These are phyloP conservation scores for Fonsecaea erecta DNA, from an alignment of 2,329 filamentous ascomycete genomes.

Conservation along the genomic window DNA sequence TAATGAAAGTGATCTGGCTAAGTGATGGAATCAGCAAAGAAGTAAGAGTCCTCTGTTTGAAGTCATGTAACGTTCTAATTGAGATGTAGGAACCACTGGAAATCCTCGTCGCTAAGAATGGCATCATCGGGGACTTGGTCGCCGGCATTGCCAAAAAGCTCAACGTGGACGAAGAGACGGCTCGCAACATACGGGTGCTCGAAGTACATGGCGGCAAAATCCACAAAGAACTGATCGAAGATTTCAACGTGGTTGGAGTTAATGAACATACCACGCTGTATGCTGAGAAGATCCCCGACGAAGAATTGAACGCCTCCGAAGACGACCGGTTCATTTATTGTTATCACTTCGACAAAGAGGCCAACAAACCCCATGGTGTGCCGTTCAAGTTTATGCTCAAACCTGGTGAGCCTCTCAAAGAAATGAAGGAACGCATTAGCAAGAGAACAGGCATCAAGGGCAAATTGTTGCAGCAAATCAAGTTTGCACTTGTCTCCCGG, in stretches of 20 bases:
- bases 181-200: constrained; percentile 75
- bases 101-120: constrained; percentile 84
- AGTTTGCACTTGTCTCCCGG: constrained; percentile 81
- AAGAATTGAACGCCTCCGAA: constrained; percentile 66
- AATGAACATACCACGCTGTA: constrained; percentile 84
- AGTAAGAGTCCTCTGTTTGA: constrained; percentile 53
- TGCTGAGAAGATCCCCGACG: constrained; percentile 78
- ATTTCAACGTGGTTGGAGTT: constrained; percentile 76
- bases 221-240: constrained; percentile 73
- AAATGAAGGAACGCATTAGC: constrained; percentile 93
- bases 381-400: constrained; percentile 90
- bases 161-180: constrained; percentile 75
- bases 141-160: constrained; percentile 78
- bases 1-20: constrained; percentile 79
- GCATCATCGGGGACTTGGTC: constrained; percentile 77
- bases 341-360: constrained; percentile 92
- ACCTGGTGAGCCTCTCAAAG: constrained; percentile 81
- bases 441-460: constrained; percentile 93
- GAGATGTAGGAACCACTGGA: constrained; percentile 70
- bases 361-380: constrained; percentile 79
- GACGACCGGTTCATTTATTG: constrained; percentile 73
- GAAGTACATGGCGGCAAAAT: constrained; percentile 83
- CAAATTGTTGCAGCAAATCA: constrained; percentile 98
- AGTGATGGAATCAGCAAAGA: constrained; percentile 92
- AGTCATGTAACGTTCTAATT: constrained; percentile 8